Percentiles rank a stretch among this genome's conserved stretches.
Evolutionary conservation across 1,139 yeast species (phyloP).

Genomic region (Debaryomycetaceae sp.): DNA sequence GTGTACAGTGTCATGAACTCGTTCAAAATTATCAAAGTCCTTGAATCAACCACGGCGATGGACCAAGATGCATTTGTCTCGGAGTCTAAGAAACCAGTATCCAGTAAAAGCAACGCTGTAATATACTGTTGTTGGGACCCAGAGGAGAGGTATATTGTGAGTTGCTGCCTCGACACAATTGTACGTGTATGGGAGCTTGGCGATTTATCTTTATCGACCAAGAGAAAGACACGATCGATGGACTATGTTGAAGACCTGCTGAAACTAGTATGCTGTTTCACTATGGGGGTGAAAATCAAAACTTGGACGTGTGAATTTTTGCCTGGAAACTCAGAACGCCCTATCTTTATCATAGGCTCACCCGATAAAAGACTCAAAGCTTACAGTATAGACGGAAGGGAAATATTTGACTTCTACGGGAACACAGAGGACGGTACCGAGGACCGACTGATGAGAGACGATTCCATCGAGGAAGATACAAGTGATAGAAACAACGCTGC

Average conservation of each 20-base stretch:
- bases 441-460: constrained; percentile 8
- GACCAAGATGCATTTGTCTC: constrained; percentile 29
- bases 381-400: constrained; percentile 48
- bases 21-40: constrained; percentile 41
- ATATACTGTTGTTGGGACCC: constrained; percentile 73
- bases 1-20: constrained; percentile 62
- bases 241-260: constrained; percentile 19
- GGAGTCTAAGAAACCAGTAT: constrained; percentile 21
- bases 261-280: constrained; percentile 24
- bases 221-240: constrained; percentile 24
- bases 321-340: constrained; percentile 40
- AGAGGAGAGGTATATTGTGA: constrained; percentile 60
- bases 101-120: constrained; percentile 42
- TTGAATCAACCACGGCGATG: constrained; percentile 29
- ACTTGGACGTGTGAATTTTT: constrained; percentile 75
- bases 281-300: constrained; percentile 39
- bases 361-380: constrained; percentile 72
- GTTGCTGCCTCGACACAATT: constrained; percentile 66
- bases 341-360: constrained; percentile 68
- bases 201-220: constrained; percentile 16
- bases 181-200: constrained; percentile 68
- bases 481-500: constrained; percentile 35
- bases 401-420: constrained; percentile 42
- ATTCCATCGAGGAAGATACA: constrained; percentile 13
- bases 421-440: constrained; percentile 28